A percentile compares a stretch with the other conserved stretches of the same genome.
phyloP scores from a whole-genome alignment of 2,329 filamentous ascomycete species.

The Cladosporium sphaerospermum region DNA sequence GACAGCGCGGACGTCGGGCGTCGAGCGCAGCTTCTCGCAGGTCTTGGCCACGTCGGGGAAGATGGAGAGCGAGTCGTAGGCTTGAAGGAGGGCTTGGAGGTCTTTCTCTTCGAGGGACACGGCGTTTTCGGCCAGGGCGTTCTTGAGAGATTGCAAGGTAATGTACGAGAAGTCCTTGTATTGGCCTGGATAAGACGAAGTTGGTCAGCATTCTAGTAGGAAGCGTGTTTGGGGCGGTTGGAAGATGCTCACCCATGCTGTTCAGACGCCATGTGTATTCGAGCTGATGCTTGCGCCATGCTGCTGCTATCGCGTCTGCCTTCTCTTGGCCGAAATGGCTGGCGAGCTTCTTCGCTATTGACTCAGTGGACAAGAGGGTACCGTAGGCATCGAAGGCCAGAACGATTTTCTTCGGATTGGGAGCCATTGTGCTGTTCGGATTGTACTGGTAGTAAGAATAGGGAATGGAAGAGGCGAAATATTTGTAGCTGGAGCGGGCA shows the following conservation, averaged over 20 bases:
- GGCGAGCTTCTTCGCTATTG: conserved; percentile 56
- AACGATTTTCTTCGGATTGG: conserved; percentile 4
- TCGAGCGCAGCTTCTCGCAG: conserved; percentile 42
- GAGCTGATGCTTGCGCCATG: conserved; percentile 65
- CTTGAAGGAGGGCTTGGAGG: conserved; percentile 50
- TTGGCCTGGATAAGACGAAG: conserved; percentile 23
- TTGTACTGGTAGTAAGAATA: too few species aligned
- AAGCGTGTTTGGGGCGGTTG: not conserved
- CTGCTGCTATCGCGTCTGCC: conserved; percentile 50
- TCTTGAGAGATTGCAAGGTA: conserved; percentile 55
- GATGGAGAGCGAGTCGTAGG: conserved; percentile 58
- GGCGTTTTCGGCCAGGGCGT: conserved; percentile 56
- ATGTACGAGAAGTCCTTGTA: conserved; percentile 59
- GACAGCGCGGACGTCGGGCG: conserved; percentile 45
- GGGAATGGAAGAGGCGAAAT: not conserved
- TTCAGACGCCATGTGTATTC: conserved; percentile 74
- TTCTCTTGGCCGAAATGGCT: conserved; percentile 52
- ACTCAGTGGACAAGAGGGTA: conserved; percentile 65
- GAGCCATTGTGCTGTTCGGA: not conserved
- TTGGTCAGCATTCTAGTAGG: conserved; percentile 34
- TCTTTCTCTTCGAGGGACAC: conserved; percentile 40
- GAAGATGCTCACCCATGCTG: conserved; percentile 60
- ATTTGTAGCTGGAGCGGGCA: not conserved
- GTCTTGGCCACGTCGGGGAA: conserved; percentile 59
- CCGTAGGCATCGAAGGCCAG: conserved; percentile 72